Evolutionary conservation across 495 filamentous ascomycete species (phyloP), one percentile per base, ranked within the genome.

Genomic region (Trichoderma reesei): DNA sequence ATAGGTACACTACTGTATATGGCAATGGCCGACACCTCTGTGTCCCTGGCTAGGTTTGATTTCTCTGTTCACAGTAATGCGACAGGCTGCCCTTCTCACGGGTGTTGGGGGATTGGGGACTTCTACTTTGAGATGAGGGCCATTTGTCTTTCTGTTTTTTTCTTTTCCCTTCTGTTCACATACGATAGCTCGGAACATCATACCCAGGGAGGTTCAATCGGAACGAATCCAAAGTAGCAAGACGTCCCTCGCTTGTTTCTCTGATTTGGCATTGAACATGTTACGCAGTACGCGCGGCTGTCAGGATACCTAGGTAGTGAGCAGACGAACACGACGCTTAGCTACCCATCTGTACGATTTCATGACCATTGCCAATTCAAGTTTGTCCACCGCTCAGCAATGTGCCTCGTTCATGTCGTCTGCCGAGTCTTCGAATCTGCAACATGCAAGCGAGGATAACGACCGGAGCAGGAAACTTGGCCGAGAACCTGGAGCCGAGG

Each of bases 161-260:
- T 6, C 16, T 33, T 8, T 60, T 60, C 36, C 20, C 26, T 37
- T 41, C 33, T 9, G 39, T 61, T 61, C n/a, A 34, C 31, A 26
- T 34, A 8, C 34, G 31, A 14, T n/a, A 56, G 16, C 14, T 34
- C 51, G 51, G 26, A 31, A 56, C 31, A 56, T 34, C 51, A 56
- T 56, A 56, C 51, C 20, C 51, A 56, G 51, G 51, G 51, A 56
- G 51, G 51, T 10, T 33, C 34, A 48, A 20, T 33, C 31, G 20
- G 51, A 56, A 56, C 16, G 51, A 56, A 33, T 34, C 7, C n/a
- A 56, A 56, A 56, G 51, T 34, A 56, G 31, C 51, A 56, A 56
- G 51, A 56, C 26, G 11, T 56, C n/a, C 34, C 16, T 18, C 16
- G 14, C 44, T 48, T 48, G 16, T 16, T 48, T 48, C 18, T n/a